phyloP scores from a whole-genome alignment of 495 filamentous ascomycete species.

The Hyaloscypha hepaticicola region DNA sequence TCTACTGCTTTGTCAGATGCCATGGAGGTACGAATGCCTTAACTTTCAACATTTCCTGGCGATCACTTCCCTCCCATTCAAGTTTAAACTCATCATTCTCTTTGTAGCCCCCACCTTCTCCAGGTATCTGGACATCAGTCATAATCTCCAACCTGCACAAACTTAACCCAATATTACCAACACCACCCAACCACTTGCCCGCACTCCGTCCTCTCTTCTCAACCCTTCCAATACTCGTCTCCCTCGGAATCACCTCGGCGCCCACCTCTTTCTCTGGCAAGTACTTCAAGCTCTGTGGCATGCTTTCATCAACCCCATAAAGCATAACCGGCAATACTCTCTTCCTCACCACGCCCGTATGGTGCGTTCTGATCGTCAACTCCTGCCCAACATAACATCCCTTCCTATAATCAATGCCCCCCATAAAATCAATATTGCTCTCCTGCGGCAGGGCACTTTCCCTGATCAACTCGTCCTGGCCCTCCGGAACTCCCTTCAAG shows the following conservation, averaged over 20 bases:
- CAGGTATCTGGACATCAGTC: conserved; percentile 58
- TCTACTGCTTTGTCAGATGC: conserved; percentile 36
- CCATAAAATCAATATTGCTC: conserved; percentile 78
- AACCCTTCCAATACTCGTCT: conserved; percentile 40
- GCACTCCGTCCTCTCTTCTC: conserved; percentile 61
- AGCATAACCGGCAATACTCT: conserved; percentile 80
- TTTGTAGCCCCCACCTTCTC: conserved; percentile 41
- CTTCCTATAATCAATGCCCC: conserved; percentile 86
- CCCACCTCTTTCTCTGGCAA: conserved; percentile 36
- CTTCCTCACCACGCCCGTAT: conserved; percentile 90
- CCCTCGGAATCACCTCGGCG: conserved; percentile 26
- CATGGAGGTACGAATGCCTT: conserved; percentile 89
- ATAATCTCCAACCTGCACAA: conserved; percentile 87
- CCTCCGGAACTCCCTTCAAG: conserved; percentile 79
- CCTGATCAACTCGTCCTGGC: conserved; percentile 69
- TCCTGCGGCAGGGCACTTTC: conserved; percentile 76
- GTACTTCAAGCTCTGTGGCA: conserved; percentile 48
- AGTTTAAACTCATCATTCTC: conserved; percentile 50
- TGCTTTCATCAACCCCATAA: conserved; percentile 46
- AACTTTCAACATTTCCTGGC: conserved; percentile 51
- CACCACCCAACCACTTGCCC: conserved; percentile 72
- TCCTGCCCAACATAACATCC: conserved; percentile 98
- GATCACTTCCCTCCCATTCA: conserved; percentile 27
- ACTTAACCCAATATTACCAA: conserved; percentile 87
- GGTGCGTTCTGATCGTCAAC: conserved; percentile 89